Base-by-base conservation (phyloP, 805 yeast genomes). In the Saccharomycopsis amapae region DNA sequence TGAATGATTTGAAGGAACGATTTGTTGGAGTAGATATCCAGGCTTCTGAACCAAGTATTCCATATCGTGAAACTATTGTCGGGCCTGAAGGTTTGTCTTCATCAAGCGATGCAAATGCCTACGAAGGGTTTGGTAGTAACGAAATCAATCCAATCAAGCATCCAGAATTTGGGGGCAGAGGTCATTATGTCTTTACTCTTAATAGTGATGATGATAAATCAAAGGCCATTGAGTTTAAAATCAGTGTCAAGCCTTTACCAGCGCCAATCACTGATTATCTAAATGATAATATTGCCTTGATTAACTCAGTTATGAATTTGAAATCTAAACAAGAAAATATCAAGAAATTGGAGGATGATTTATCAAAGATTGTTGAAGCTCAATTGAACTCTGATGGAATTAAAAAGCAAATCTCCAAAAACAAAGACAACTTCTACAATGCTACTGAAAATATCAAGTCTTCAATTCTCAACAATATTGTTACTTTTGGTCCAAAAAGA, bases 1-100 rank as follows among this genome's bases (percentile, higher is more conserved):
- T 93, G 54, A 88, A 87, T 58, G 99, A 93, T 64, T 66, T 93
- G 57, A 78, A 75, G 45, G 96, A 86, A 56, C 71, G 97, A 55
- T 93, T 88, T 72, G 97, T 97, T 0, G 88, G 89, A 10, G 77
- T 88, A 55, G 96, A 87, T 42, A 79, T 93, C 9, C 76, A 83
- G 3, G 77, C 81, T 26, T 90, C 96, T 23, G 85, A 86, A 56
- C 97, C 98, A 0, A 90, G 85, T 19, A 94, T 93, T 53, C 97
- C 98, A 9, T 93, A 83, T 60, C 68, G 95, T 51, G 99, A 93
- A 61, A 85, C 97, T 0, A 78, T 86, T 23, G 42, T 45, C 25
- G 41, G 40, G 3, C 42, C 46, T 7, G 46, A 43, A 19, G 15
- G 41, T 12, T 15, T 38, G 9, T 7, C 24, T 6, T 13, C 12